Evolutionary conservation across 192 early-diverging fungal species (phyloP).

Genomic region (Linderina pennispora): DNA sequence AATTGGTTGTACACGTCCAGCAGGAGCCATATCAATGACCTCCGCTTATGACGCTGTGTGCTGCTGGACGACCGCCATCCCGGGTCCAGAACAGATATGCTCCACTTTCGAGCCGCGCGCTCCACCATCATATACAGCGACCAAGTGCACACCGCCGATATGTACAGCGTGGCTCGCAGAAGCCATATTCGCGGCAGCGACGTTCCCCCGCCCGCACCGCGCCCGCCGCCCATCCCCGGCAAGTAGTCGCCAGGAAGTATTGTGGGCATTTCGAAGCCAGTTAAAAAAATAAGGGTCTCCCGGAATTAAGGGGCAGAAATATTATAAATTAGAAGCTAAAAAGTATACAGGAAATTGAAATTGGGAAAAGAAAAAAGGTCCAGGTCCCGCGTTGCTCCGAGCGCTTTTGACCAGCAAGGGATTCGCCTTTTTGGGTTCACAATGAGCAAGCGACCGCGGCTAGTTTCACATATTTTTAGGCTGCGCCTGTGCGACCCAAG

Average conservation of each 20-base stretch:
- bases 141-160: conserved; percentile 14
- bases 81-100: neutral
- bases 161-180: conserved; percentile 5
- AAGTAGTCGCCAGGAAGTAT: neutral
- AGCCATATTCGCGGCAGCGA: neutral
- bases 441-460: too few species aligned
- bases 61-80: neutral
- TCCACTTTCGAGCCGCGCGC: conserved; percentile 1
- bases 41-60: neutral
- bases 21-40: neutral
- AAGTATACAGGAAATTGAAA: too few species aligned
- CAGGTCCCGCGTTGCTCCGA: too few species aligned
- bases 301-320: too few species aligned
- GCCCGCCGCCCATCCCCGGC: neutral
- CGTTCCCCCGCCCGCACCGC: neutral
- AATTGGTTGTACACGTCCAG: neutral
- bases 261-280: neutral
- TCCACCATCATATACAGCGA: conserved; percentile 6
- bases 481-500: too few species aligned
- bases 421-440: too few species aligned
- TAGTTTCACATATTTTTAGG: too few species aligned
- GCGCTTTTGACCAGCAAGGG: too few species aligned
- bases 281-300: neutral
- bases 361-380: too few species aligned
- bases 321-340: too few species aligned